phyloP scores from a whole-genome alignment of 495 filamentous ascomycete genomes.

The Stereocaulon alpinum region DNA sequence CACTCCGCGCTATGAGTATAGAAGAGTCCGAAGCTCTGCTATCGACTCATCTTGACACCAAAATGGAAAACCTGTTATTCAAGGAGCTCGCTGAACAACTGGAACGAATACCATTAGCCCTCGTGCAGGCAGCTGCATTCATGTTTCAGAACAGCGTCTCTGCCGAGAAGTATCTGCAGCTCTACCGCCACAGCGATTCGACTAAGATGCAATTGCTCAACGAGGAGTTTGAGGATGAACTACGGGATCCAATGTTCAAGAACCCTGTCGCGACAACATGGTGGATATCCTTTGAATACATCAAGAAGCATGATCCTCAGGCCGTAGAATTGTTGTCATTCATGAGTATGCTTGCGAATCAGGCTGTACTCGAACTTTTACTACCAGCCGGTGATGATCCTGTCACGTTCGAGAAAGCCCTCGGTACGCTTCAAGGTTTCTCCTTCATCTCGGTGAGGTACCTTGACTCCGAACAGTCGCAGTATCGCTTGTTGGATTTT shows the following conservation, averaged over 20 bases:
- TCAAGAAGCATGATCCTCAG: not conserved
- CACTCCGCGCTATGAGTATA: not conserved
- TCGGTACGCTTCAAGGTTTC: not conserved
- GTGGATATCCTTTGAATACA: not conserved
- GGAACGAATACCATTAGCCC: not conserved
- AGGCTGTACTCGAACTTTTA: conserved; percentile 1
- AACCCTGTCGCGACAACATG: not conserved
- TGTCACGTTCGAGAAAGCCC: not conserved
- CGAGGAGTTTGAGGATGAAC: not conserved
- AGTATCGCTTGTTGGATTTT: not conserved
- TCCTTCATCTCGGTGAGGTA: not conserved
- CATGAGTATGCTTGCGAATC: conserved; percentile 8
- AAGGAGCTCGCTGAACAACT: not conserved
- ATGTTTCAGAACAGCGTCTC: not conserved
- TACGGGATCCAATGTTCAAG: not conserved
- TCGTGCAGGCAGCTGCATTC: not conserved
- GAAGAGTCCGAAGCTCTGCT: not conserved
- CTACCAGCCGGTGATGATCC: no score
- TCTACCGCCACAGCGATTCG: not conserved
- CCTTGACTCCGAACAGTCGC: not conserved
- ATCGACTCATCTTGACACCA: not conserved
- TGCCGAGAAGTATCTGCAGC: not conserved
- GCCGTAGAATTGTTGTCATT: conserved; percentile 1
- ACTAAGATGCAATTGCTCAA: not conserved
- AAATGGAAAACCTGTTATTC: not conserved